These are phyloP conservation scores for Malus asiatica DNA, from an alignment of 306 rosid species.

Conservation along the genomic window DNA sequence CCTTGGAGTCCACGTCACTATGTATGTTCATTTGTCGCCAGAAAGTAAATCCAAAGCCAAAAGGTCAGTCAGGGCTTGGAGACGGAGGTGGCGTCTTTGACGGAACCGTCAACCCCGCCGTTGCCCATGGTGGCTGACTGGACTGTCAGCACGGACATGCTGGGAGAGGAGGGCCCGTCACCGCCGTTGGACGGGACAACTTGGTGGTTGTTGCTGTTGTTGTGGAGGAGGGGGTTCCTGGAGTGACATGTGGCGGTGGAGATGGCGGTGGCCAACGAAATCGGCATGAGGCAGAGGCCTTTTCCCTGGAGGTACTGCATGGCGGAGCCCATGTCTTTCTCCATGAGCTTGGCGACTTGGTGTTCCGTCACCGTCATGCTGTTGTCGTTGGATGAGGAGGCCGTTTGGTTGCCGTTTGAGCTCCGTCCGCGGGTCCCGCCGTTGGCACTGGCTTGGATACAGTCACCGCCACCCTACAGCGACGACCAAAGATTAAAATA, in stretches of 20 bases:
- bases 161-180: conserved; percentile 84
- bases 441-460: conserved; percentile 39
- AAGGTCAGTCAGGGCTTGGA: conserved; percentile 57
- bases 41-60: background rate
- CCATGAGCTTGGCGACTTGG: conserved; percentile 92
- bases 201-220: background rate
- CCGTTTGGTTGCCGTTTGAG: conserved; percentile 35
- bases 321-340: conserved; percentile 97
- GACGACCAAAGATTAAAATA: conserved; percentile 9
- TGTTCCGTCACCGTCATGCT: conserved; percentile 77
- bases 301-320: conserved; percentile 97
- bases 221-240: conserved; percentile 44
- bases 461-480: conserved; percentile 68
- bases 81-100: conserved; percentile 63
- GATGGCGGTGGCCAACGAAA: conserved; percentile 85
- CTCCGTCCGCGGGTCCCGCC: conserved; percentile 22
- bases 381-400: conserved; percentile 49
- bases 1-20: background rate
- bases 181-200: conserved; percentile 41
- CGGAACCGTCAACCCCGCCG: conserved; percentile 38
- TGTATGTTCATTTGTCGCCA: background rate
- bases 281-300: conserved; percentile 98
- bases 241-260: conserved; percentile 81
- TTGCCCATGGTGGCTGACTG: conserved; percentile 53
- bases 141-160: conserved; percentile 70